Conservation (phyloP, 768 basidiomycete genomes). For the Mycena olivaceomarginata region DNA sequence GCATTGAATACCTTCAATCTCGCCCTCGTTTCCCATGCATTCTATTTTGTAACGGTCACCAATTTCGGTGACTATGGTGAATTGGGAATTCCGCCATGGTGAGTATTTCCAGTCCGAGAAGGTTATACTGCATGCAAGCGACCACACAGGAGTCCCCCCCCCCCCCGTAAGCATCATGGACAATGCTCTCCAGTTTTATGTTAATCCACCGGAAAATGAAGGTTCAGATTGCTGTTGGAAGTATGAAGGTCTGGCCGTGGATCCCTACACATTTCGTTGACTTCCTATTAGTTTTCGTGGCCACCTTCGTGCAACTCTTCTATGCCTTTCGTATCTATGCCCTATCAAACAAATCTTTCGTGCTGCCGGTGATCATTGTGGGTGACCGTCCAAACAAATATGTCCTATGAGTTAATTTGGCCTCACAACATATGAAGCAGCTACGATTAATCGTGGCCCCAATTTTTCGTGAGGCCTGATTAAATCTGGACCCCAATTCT, state of each 20-base stretch:
- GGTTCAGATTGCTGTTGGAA: slow-evolving; percentile 12
- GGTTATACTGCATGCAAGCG: slow-evolving; percentile 3
- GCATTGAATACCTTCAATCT: slow-evolving; percentile 9
- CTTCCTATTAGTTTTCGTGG: slow-evolving; percentile 11
- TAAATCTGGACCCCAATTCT: too few species aligned
- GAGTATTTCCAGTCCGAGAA: slow-evolving; percentile 7
- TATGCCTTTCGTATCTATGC: slow-evolving; percentile 22
- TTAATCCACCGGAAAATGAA: slow-evolving; percentile 10
- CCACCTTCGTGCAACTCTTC: background rate
- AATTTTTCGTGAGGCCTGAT: too few species aligned
- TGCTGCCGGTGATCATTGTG: slow-evolving; percentile 27
- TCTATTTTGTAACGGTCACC: slow-evolving; percentile 22
- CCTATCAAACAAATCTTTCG: slow-evolving; percentile 25
- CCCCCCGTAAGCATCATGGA: slow-evolving; percentile 19
- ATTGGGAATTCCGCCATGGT: slow-evolving; percentile 20
- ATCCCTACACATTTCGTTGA: slow-evolving; percentile 4
- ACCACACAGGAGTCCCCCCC: slow-evolving; percentile 14
- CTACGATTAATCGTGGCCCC: too few species aligned
- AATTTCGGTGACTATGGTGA: slow-evolving; percentile 27
- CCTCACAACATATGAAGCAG: too few species aligned
- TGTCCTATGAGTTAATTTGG: background rate
- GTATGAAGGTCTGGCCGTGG: background rate
- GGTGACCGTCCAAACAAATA: background rate
- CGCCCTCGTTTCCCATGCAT: slow-evolving; percentile 18
- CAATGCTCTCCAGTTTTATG: slow-evolving; percentile 3